phyloP scores from a whole-genome alignment of 768 basidiomycete genomes.

The Mycena leptocephala region DNA sequence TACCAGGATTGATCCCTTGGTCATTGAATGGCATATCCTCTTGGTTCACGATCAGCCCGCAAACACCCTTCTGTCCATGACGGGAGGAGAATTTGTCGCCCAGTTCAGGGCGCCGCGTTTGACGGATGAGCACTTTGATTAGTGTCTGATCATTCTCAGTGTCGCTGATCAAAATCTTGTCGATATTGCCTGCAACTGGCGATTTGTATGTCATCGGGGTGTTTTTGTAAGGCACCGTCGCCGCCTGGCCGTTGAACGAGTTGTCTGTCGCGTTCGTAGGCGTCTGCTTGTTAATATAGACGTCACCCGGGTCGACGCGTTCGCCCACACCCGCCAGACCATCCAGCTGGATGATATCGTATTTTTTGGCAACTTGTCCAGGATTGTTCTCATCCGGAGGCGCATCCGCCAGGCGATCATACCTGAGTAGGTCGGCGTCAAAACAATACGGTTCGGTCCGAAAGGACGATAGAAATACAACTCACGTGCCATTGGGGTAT shows the following conservation, averaged over 20 bases:
- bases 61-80: conserved; percentile 99
- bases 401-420: conserved; percentile 95
- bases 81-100: conserved; percentile 99
- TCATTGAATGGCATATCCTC: conserved; percentile 99
- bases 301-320: conserved; percentile 91
- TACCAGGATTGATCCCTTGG: conserved; percentile 94
- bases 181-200: conserved; percentile 93
- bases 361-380: conserved; percentile 85
- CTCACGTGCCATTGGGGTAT: conserved; percentile 97
- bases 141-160: conserved; percentile 97
- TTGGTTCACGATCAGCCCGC: conserved; percentile 98
- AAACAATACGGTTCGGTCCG: conserved; percentile 8
- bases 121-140: conserved; percentile 97
- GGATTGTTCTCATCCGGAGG: conserved; percentile 80
- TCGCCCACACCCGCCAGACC: conserved; percentile 97
- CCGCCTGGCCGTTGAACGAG: conserved; percentile 87
- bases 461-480: conserved; percentile 42
- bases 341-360: conserved; percentile 92
- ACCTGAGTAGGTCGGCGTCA: conserved; percentile 61
- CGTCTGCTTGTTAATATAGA: conserved; percentile 97
- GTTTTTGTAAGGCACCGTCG: conserved; percentile 91
- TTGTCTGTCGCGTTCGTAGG: conserved; percentile 96
- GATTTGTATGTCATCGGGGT: conserved; percentile 95
- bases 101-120: conserved; percentile 95
- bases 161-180: conserved; percentile 98